phyloP scores from a whole-genome alignment of 495 filamentous ascomycete species.

The Alectoria sarmentosa region DNA sequence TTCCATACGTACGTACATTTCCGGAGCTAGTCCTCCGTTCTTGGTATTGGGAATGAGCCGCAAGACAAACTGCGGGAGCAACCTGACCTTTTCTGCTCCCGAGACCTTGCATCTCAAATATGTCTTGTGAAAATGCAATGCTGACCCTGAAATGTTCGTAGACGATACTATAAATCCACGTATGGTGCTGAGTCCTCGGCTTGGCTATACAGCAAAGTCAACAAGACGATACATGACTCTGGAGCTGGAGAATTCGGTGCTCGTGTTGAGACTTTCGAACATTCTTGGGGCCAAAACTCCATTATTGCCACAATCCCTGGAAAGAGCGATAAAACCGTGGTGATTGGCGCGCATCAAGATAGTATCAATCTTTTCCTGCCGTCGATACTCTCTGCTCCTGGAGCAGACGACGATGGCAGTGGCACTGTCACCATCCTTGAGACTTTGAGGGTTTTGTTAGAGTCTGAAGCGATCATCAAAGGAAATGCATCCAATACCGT shows the following conservation, averaged over 20 bases:
- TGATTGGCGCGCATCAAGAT: conserved; percentile 69
- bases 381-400: conserved; percentile 67
- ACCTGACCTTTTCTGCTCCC: too few relatives aligned
- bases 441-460: conserved; percentile 56
- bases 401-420: conserved; percentile 70
- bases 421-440: conserved; percentile 77
- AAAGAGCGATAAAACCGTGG: conserved; percentile 72
- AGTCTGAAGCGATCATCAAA: conserved; percentile 42
- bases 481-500: conserved; percentile 66
- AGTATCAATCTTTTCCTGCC: conserved; percentile 90
- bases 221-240: conserved; percentile 57
- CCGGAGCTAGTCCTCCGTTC: too few relatives aligned
- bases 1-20: too few relatives aligned
- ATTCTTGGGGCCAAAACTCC: conserved; percentile 84
- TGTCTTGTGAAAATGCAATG: too few relatives aligned
- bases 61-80: too few relatives aligned
- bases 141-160: too few relatives aligned
- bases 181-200: conserved; percentile 81
- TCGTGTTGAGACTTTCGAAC: conserved; percentile 63
- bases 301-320: conserved; percentile 93
- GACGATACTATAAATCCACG: conserved; percentile 84
- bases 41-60: too few relatives aligned
- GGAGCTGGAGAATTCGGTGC: conserved; percentile 58
- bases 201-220: conserved; percentile 78
- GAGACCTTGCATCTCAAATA: too few relatives aligned